phyloP scores from a whole-genome alignment of 225 moss, liverwort and hornwort species.

The Marchantia polymorpha region DNA sequence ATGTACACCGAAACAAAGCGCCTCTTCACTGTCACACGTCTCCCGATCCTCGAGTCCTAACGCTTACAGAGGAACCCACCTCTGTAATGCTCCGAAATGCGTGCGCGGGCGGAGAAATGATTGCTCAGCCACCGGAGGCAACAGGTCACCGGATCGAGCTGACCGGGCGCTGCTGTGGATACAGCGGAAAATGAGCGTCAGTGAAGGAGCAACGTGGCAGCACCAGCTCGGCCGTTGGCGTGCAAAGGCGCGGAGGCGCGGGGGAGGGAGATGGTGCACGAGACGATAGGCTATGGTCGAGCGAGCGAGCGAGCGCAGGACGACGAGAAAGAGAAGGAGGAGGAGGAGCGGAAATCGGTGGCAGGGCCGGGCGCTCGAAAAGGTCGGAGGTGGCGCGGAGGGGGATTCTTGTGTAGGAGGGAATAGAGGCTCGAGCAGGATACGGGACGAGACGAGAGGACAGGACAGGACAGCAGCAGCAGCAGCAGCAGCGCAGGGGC shows the following conservation, averaged over 20 bases:
- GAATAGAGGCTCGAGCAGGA: neutral
- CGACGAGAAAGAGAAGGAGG: too few species aligned
- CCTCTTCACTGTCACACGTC: neutral
- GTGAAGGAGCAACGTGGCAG: slow-evolving; percentile 12
- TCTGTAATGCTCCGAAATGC: neutral
- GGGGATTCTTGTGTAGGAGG: neutral
- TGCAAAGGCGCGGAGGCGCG: neutral
- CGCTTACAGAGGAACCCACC: neutral
- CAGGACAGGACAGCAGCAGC: too few species aligned
- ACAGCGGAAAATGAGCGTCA: slow-evolving; percentile 1
- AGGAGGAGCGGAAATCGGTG: neutral
- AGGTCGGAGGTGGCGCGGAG: too few species aligned
- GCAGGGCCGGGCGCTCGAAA: too few species aligned
- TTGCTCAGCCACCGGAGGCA: neutral
- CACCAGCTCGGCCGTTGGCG: neutral
- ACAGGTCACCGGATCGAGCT: neutral
- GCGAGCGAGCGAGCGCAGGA: neutral
- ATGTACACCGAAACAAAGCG: neutral
- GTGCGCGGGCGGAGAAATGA: neutral
- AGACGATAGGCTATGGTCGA: slow-evolving; percentile 9
- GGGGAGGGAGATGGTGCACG: too few species aligned
- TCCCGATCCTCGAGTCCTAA: neutral
- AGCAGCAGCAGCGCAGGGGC: neutral
- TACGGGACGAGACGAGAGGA: too few species aligned
- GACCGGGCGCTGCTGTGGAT: neutral